phyloP scores from a whole-genome alignment of 495 filamentous ascomycete species.

The Penicillium angulare region DNA sequence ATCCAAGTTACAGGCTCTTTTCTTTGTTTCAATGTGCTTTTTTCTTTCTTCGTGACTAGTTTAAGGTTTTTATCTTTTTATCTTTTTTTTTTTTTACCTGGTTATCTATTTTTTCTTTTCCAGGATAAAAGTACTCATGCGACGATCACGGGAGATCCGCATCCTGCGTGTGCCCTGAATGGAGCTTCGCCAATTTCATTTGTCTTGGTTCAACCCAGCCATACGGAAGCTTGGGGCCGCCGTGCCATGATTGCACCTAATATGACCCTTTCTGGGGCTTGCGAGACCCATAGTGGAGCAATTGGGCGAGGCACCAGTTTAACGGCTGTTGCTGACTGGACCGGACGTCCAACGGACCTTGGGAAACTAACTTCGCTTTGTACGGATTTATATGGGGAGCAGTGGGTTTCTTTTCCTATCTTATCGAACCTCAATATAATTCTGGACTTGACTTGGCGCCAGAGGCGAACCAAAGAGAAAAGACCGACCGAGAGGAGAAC shows the following conservation, averaged over 20 bases:
- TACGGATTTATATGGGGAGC: too few relatives aligned
- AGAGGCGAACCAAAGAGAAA: conserved; percentile 5
- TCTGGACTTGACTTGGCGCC: conserved; percentile 4
- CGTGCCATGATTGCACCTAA: too few relatives aligned
- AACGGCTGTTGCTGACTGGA: conserved; percentile 11
- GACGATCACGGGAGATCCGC: conserved; percentile 26
- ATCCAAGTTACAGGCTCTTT: neutral
- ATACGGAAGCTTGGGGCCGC: too few relatives aligned
- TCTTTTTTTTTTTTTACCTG: conserved; percentile 3
- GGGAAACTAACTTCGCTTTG: neutral
- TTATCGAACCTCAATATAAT: neutral
- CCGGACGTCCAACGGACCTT: conserved; percentile 23
- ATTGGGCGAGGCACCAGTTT: conserved; percentile 8
- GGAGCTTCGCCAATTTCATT: too few relatives aligned
- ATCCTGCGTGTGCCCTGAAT: neutral
- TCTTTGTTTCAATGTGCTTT: neutral
- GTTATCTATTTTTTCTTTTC: neutral
- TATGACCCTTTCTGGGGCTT: too few relatives aligned
- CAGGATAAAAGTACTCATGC: neutral
- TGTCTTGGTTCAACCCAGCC: too few relatives aligned
- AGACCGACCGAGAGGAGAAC: too few relatives aligned
- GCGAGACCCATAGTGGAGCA: conserved; percentile 1
- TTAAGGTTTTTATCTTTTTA: neutral
- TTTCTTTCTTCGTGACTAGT: too few relatives aligned
- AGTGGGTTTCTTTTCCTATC: too few relatives aligned